Evolutionary conservation across 1,284 basidiomycete genomes (phyloP).

Genomic region (Schizophyllum amplum): DNA sequence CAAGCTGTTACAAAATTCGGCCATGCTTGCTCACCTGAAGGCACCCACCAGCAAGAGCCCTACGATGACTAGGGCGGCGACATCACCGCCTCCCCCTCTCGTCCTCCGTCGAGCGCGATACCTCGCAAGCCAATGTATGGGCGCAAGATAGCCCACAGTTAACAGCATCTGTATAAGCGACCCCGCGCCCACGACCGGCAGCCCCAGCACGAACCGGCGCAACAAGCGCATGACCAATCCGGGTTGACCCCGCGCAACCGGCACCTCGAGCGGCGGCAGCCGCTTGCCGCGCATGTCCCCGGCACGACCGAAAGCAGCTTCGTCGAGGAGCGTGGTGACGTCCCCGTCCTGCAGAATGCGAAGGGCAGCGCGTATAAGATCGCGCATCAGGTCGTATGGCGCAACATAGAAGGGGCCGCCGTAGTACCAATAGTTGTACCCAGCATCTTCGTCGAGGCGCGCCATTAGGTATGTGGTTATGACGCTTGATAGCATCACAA

Average conservation of each 20-base stretch:
- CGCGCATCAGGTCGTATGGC: conserved; percentile 51
- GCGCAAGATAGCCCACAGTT: conserved; percentile 50
- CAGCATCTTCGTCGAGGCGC: conserved; percentile 3
- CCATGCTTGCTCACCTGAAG: conserved; percentile 52
- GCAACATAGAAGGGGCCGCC: conserved; percentile 42
- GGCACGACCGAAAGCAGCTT: conserved; percentile 20
- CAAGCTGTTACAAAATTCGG: too few species aligned
- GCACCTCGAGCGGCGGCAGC: conserved; percentile 12
- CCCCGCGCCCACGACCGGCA: conserved; percentile 70
- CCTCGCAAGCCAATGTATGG: conserved; percentile 59
- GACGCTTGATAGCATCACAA: conserved; percentile 67
- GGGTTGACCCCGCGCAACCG: conserved; percentile 20
- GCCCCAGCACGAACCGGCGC: conserved; percentile 61
- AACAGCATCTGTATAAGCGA: conserved; percentile 65
- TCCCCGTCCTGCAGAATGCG: conserved; percentile 56
- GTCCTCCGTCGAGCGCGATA: conserved; percentile 47
- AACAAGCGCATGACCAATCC: conserved; percentile 48
- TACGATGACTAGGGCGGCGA: conserved; percentile 57
- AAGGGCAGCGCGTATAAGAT: conserved; percentile 56
- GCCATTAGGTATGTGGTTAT: conserved; percentile 59
- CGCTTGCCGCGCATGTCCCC: conserved; percentile 8
- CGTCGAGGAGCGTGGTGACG: conserved; percentile 32
- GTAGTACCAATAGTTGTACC: conserved; percentile 26
- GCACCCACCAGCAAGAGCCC: conserved; percentile 56
- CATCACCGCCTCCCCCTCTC: conserved; percentile 46